These are phyloP conservation scores for Fistulina hepatica DNA, from an alignment of 1,284 basidiomycete genomes.

Conservation along the genomic window DNA sequence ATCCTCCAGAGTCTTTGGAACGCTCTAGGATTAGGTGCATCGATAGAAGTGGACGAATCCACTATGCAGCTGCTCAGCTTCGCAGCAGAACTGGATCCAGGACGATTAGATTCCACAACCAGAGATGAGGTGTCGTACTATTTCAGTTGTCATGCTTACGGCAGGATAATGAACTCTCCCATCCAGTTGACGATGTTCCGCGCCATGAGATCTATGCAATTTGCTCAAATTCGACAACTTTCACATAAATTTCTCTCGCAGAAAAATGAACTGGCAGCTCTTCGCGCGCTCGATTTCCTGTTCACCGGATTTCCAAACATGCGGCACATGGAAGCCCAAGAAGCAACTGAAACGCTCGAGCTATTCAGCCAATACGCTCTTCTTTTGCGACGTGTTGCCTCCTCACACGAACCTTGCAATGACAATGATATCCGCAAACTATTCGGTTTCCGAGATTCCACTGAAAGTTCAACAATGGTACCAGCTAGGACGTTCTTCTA, in stretches of 20 bases:
- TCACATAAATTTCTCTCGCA: too few species aligned
- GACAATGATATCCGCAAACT: slow-evolving; percentile 22
- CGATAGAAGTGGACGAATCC: slow-evolving; percentile 3
- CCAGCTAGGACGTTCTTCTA: slow-evolving; percentile 17
- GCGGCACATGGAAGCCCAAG: slow-evolving; percentile 11
- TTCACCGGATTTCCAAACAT: slow-evolving; percentile 10
- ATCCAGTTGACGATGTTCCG: slow-evolving; percentile 4
- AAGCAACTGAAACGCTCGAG: slow-evolving; percentile 23
- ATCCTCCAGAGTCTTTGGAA: slow-evolving; percentile 25
- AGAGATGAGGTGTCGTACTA: slow-evolving; percentile 24
- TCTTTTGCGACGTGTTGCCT: slow-evolving; percentile 23
- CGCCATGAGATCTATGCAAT: too few species aligned
- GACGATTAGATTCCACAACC: slow-evolving; percentile 14
- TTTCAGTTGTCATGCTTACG: slow-evolving; percentile 26
- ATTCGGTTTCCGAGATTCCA: slow-evolving; percentile 27
- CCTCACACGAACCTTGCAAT: slow-evolving; percentile 19
- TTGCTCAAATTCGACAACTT: too few species aligned
- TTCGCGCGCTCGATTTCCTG: too few species aligned
- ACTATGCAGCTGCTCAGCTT: too few species aligned
- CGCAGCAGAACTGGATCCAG: slow-evolving; percentile 12
- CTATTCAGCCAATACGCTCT: slow-evolving; percentile 28
- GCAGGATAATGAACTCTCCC: slow-evolving; percentile 18
- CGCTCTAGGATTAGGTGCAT: slow-evolving; percentile 21
- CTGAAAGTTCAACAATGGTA: slow-evolving; percentile 16
- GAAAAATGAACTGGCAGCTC: too few species aligned